phyloP scores from a whole-genome alignment of 73 alveolate species.

The Stentor roeselii region DNA sequence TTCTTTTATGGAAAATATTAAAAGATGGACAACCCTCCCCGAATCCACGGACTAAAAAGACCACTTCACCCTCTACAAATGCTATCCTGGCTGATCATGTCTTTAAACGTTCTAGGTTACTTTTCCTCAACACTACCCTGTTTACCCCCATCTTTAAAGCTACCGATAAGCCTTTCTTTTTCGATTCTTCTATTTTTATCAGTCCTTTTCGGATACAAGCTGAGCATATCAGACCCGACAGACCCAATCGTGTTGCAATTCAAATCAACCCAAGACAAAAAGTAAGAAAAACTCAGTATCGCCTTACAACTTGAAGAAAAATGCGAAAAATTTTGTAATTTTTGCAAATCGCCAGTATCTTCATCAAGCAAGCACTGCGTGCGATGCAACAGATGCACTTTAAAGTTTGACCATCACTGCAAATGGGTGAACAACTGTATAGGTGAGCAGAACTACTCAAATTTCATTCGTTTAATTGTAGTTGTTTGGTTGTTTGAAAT shows the following conservation, averaged over 20 bases:
- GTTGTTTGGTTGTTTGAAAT: neutral
- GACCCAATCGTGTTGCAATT: neutral
- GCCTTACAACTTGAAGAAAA: neutral
- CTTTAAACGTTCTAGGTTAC: neutral
- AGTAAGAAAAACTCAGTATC: neutral
- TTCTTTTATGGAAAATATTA: no score
- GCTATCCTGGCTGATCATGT: neutral
- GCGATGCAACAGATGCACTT: slow-evolving; percentile 58
- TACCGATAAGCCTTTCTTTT: neutral
- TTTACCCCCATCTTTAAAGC: neutral
- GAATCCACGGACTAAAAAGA: neutral
- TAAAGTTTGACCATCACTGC: slow-evolving; percentile 79
- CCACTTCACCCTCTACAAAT: slow-evolving; percentile 22
- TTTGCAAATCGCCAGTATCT: slow-evolving; percentile 35
- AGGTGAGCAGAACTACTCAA: slow-evolving; percentile 54
- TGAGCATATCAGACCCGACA: neutral
- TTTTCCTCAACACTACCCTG: neutral
- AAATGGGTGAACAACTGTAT: slow-evolving; percentile 67
- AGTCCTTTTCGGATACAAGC: neutral
- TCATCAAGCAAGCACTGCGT: slow-evolving; percentile 53
- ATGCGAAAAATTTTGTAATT: slow-evolving; percentile 20
- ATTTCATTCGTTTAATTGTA: slow-evolving; percentile 44
- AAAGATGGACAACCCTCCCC: slow-evolving; percentile 3
- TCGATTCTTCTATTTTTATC: neutral
- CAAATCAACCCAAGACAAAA: neutral